Base-by-base conservation (phyloP, 169 alveolate species). In the Plasmodium gallinaceum region DNA sequence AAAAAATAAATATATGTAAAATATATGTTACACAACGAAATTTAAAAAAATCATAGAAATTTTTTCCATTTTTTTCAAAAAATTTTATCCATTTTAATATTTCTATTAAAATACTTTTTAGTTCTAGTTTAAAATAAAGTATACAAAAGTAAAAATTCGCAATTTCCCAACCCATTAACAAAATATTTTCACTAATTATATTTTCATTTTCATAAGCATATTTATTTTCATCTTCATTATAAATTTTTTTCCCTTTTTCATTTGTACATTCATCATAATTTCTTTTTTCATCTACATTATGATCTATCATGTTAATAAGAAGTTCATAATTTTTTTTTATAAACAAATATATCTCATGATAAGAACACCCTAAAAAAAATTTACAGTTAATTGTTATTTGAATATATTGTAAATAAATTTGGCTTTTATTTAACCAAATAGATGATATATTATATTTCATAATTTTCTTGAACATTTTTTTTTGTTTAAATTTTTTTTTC, bases 91-190 rank as follows among this genome's bases (percentile, higher is more conserved):
- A 83, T 26, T 83, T 83, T 37, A 61, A 37, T 16, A 83, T 10
- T 68, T 83, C 91, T 6, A 22, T 46, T 64, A 83, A 32, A 10
- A 83, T 83, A 9, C n/a, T 72, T 60, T 57, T 83, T 48, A 83
- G 16, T 48, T 83, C 85, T 52, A 83, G 32, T 45, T 83, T 83
- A 66, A 66, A 83, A 58, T 83, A 83, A 9, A 83, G 68, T 20
- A 83, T 83, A 58, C 54, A 83, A 58, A 83, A 83, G 43, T 83
- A 83, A 66, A 83, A 83, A 20, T 83, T 83, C 2, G 91, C 91
- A 16, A 83, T 83, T 45, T 83, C 91, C 91, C 91, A 83, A 8
- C 85, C 83, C 46, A 69, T 83, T n/a, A 68, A 54, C 10, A 83
- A 16, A 68, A 68, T 66, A 16, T 83, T 83, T 12, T 52, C 91